Evolutionary conservation across 2,329 filamentous ascomycete genomes (phyloP).

Genomic region (Colletotrichum sp.): DNA sequence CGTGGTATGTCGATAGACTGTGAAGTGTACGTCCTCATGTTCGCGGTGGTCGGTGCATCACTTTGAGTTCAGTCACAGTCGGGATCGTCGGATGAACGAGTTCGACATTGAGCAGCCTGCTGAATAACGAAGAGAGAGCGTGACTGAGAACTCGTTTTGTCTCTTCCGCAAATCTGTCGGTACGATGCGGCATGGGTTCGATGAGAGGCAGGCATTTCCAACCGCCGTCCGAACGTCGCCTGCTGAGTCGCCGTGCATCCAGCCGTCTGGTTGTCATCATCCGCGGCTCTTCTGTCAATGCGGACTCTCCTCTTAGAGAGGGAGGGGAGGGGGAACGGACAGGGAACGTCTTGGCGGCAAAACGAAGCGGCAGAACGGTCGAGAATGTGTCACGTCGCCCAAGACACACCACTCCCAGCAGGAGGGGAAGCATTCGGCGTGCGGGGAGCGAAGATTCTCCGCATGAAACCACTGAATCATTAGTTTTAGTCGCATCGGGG

Average conservation of each 20-base stretch:
- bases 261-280: not conserved
- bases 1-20: constrained; percentile 37
- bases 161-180: not conserved
- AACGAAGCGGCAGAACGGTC: not conserved
- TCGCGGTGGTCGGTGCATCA: not conserved
- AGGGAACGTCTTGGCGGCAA: not conserved
- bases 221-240: not conserved
- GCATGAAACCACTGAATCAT: constrained; percentile 6
- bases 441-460: not conserved
- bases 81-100: not conserved
- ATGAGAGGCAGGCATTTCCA: not conserved
- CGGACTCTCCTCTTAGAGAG: not conserved
- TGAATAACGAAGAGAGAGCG: not conserved
- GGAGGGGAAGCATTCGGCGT: not conserved
- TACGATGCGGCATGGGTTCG: not conserved
- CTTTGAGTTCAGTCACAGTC: not conserved
- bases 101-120: not conserved
- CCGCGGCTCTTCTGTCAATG: not conserved
- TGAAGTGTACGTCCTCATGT: constrained; percentile 39
- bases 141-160: not conserved
- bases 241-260: not conserved
- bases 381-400: not conserved
- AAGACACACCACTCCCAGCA: not conserved
- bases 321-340: not conserved
- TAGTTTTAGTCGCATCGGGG: not conserved